Percentiles rank a stretch among this genome's conserved stretches.
phyloP scores from a whole-genome alignment of 176 grass and related monocot species.

The Guadua angustifolia region DNA sequence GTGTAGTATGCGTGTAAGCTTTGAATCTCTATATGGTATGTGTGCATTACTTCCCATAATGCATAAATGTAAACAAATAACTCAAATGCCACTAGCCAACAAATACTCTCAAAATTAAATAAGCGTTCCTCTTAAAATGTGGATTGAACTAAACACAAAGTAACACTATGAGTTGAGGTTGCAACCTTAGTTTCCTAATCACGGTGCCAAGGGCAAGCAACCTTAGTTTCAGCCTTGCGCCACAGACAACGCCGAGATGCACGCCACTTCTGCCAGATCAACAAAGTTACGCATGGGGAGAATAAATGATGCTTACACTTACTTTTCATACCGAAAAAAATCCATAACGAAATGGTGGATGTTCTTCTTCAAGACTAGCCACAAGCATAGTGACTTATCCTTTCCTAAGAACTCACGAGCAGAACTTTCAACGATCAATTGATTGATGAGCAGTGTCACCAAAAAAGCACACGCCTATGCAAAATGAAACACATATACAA shows the following conservation, averaged over 20 bases:
- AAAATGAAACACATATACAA: background rate
- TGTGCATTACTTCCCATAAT: too few species aligned
- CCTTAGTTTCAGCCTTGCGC: conserved; percentile 92
- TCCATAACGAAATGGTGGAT: conserved; percentile 14
- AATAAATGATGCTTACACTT: conserved; percentile 5
- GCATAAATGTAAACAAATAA: too few species aligned
- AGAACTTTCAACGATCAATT: conserved; percentile 83
- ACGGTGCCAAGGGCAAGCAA: conserved; percentile 84
- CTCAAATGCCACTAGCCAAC: too few species aligned
- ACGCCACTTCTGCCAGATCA: conserved; percentile 91
- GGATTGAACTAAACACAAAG: too few species aligned
- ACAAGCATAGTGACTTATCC: conserved; percentile 80
- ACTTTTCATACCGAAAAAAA: too few species aligned
- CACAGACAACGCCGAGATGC: conserved; percentile 76
- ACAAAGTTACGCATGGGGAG: conserved; percentile 76
- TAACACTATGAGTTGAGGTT: conserved; percentile 39
- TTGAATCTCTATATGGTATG: too few species aligned
- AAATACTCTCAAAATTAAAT: too few species aligned
- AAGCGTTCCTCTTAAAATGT: too few species aligned
- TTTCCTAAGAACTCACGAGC: conserved; percentile 75
- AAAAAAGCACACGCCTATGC: conserved; percentile 12
- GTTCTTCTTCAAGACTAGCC: conserved; percentile 68
- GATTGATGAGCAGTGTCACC: conserved; percentile 15
- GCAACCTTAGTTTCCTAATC: conserved; percentile 83
- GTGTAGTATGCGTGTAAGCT: too few species aligned